phyloP scores from a whole-genome alignment of 805 yeast species.

The Metschnikowia drakensbergensis region DNA sequence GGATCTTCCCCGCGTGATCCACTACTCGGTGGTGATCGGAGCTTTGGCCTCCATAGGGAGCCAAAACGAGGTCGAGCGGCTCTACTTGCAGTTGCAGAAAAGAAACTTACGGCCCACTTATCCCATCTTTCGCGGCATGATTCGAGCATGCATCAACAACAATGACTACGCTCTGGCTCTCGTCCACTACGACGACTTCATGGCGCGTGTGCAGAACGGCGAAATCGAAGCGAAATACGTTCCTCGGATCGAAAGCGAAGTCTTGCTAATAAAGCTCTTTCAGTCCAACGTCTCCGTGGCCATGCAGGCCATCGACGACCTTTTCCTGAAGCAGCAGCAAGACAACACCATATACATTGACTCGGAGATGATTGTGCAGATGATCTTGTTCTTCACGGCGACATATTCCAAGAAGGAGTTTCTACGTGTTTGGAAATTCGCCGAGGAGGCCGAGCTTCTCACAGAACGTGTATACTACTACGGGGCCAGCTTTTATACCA shows the following conservation, averaged over 20 bases:
- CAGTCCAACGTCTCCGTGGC: constrained; percentile 27
- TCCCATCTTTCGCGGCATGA: constrained; percentile 42
- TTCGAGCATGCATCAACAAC: constrained; percentile 37
- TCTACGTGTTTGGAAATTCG: constrained; percentile 18
- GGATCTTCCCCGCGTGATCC: constrained; percentile 48
- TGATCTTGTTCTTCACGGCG: constrained; percentile 23
- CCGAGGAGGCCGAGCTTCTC: constrained; percentile 17
- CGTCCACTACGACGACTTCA: constrained; percentile 25
- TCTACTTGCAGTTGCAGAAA: constrained; percentile 46
- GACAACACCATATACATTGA: constrained; percentile 17
- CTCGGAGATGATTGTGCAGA: constrained; percentile 13
- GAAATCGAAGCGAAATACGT: constrained; percentile 18
- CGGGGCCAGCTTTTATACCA: constrained; percentile 28
- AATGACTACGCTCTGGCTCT: constrained; percentile 35
- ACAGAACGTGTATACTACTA: constrained; percentile 26
- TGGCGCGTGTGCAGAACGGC: constrained; percentile 21
- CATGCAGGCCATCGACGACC: constrained; percentile 22
- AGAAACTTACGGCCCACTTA: constrained; percentile 48
- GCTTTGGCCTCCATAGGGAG: constrained; percentile 54
- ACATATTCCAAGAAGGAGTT: constrained; percentile 21
- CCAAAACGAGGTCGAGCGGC: constrained; percentile 42
- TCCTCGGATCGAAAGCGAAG: constrained; percentile 22
- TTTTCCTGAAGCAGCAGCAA: constrained; percentile 19
- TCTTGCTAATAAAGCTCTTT: constrained; percentile 26
- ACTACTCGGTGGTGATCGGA: constrained; percentile 59